Evolutionary conservation across 129 eudicot species (phyloP).

Genomic region (Daucus carota): DNA sequence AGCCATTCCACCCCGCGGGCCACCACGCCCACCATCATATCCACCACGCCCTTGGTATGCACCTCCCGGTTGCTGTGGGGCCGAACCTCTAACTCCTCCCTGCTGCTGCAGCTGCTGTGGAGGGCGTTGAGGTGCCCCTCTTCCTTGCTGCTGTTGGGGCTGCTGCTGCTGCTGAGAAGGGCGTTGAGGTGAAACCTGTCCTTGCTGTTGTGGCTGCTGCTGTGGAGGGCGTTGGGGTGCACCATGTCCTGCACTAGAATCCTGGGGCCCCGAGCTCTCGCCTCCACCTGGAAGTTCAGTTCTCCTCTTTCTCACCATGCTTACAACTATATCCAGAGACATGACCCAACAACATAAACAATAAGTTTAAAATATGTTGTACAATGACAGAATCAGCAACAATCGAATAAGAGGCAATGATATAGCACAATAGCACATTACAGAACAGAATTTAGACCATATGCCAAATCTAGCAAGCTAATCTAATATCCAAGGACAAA

Average conservation of each 20-base stretch:
- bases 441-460: not conserved
- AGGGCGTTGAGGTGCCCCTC: constrained; percentile 15
- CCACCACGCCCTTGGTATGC: constrained; percentile 37
- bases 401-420: not conserved
- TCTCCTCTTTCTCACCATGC: constrained; percentile 82
- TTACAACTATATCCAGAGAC: constrained; percentile 21
- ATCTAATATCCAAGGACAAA: not conserved
- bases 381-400: not conserved
- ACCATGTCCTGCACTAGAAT: constrained; percentile 43
- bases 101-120: constrained; percentile 2
- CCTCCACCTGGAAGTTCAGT: constrained; percentile 50
- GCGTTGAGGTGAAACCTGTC: constrained; percentile 8
- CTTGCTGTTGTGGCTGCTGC: not conserved
- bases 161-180: not conserved
- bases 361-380: not conserved
- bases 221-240: constrained; percentile 1
- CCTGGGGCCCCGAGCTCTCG: constrained; percentile 54
- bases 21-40: constrained; percentile 46
- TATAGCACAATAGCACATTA: not conserved
- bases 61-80: constrained; percentile 26
- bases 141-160: not conserved
- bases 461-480: not conserved
- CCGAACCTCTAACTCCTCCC: constrained; percentile 68
- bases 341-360: not conserved
- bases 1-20: constrained; percentile 50